phyloP scores from a whole-genome alignment of 805 yeast species.

The Yarrowia sp. region DNA sequence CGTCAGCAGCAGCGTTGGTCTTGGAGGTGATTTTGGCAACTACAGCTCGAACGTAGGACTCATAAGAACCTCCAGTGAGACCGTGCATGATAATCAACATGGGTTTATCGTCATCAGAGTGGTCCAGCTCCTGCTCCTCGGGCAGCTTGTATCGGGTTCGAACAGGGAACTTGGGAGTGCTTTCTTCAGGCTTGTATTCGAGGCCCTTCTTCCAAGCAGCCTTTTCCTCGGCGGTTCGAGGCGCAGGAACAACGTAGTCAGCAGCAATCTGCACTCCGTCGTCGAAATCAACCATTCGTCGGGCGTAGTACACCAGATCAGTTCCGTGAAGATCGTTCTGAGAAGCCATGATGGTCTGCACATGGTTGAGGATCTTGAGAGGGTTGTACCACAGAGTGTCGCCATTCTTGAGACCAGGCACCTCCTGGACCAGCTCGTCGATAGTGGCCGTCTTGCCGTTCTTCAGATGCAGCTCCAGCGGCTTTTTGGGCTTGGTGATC shows the following conservation, averaged over 20 bases:
- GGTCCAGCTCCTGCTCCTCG: conserved; percentile 44
- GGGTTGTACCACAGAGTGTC: conserved; percentile 61
- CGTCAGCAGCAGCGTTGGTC: not conserved
- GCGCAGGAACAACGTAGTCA: conserved; percentile 61
- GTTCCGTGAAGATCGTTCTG: conserved; percentile 50
- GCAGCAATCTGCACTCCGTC: conserved; percentile 75
- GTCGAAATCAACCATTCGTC: conserved; percentile 61
- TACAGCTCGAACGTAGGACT: conserved; percentile 65
- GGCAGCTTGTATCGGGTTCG: conserved; percentile 53
- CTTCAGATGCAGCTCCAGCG: conserved; percentile 30
- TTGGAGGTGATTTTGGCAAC: conserved; percentile 43
- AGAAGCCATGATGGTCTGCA: conserved; percentile 74
- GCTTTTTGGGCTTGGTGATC: conserved; percentile 14
- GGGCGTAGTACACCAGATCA: conserved; percentile 68
- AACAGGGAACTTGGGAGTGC: conserved; percentile 45
- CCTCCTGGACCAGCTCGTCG: conserved; percentile 39
- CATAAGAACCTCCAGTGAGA: conserved; percentile 82
- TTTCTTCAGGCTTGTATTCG: conserved; percentile 37
- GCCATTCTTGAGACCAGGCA: conserved; percentile 50
- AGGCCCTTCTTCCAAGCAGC: conserved; percentile 35
- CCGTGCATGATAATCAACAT: conserved; percentile 71
- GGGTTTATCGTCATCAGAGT: conserved; percentile 47
- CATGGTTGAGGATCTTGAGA: conserved; percentile 62
- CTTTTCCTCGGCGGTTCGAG: conserved; percentile 37
- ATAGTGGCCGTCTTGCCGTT: conserved; percentile 30